Evolutionary conservation across 1,284 basidiomycete genomes (phyloP), one percentile per base, ranked within the genome.

Genomic region (Pseudozyma flocculosa): DNA sequence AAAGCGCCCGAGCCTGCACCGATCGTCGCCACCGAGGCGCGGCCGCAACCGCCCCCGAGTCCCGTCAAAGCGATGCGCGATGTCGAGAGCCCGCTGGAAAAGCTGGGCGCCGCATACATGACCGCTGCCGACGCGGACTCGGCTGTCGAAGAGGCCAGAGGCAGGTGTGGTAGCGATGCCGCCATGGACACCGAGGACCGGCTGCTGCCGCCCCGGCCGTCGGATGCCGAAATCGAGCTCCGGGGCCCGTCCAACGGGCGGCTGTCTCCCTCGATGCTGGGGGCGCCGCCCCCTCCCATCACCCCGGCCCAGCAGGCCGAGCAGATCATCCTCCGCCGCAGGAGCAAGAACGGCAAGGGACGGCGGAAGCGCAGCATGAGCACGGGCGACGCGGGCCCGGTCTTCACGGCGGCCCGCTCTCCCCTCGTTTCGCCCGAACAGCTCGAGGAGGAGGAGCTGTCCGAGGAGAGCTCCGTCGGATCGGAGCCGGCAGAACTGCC

Each of bases 271-370:
- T 54, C 50, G 11, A 37, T 36, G 19, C 45, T 57, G 21, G 36
- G 40, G 5, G n/a, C 51, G 11, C 45, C 50, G 21, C 43, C 54
- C 2, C 34, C 43, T 21, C 59, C 59, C 17, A 41, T 73, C 24
- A 72, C 69, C 2, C 72, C 72, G 3, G 59, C 53, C 2, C 58
- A 73, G 52, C 61, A 70, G n/a, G 70, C 68, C 23, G 70, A 72
- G 36, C 56, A 59, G 40, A 72, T 73, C 55, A 72, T 73, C 34
- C 64, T 67, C 17, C 59, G 70, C 0, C 52, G 70, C 4, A 55
- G 70, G 17, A 67, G 60, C 58, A 74, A 73, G 53, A 65, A 69
- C 39, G 64, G 54, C 15, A 54, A 55, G 40, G 53, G 45, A 0
- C 39, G 48, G 40, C 45, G 63, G 8, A 67, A 62, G 49, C 50